Evolutionary conservation across 768 basidiomycete genomes (phyloP).

Genomic region (Tylopilus sp.): DNA sequence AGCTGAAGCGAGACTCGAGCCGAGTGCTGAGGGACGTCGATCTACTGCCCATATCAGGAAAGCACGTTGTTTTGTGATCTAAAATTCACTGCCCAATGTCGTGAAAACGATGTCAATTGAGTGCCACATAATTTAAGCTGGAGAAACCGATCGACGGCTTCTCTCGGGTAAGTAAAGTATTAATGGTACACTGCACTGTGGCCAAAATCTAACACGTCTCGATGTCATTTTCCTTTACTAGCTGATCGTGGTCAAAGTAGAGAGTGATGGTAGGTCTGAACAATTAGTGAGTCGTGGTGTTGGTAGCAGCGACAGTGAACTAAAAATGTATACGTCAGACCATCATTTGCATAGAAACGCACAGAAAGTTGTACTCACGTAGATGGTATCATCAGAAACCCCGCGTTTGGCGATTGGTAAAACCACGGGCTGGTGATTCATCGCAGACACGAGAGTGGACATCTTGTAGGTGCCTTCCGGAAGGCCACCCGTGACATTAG

Average conservation of each 20-base stretch:
- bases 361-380: slow-evolving; percentile 27
- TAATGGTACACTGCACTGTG: too few species aligned
- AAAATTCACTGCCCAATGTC: too few species aligned
- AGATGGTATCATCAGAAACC: slow-evolving; percentile 39
- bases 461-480: slow-evolving; percentile 50
- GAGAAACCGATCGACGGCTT: slow-evolving; percentile 13
- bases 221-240: too few species aligned
- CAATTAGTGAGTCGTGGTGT: too few species aligned
- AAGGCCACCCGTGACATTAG: slow-evolving; percentile 51
- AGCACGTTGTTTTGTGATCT: too few species aligned
- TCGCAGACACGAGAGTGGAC: slow-evolving; percentile 41
- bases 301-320: slow-evolving; percentile 25
- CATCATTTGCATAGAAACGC: background rate
- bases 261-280: too few species aligned
- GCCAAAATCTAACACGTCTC: too few species aligned
- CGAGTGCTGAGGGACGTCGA: background rate
- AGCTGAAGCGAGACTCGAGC: background rate
- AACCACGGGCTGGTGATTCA: slow-evolving; percentile 43
- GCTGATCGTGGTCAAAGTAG: too few species aligned
- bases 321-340: slow-evolving; percentile 9
- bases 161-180: too few species aligned
- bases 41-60: slow-evolving; percentile 16
- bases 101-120: background rate
- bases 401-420: slow-evolving; percentile 41
- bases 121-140: background rate